These are phyloP conservation scores for Globisporangium nunn DNA, from an alignment of 352 stramenopile species.

Conservation along the genomic window DNA sequence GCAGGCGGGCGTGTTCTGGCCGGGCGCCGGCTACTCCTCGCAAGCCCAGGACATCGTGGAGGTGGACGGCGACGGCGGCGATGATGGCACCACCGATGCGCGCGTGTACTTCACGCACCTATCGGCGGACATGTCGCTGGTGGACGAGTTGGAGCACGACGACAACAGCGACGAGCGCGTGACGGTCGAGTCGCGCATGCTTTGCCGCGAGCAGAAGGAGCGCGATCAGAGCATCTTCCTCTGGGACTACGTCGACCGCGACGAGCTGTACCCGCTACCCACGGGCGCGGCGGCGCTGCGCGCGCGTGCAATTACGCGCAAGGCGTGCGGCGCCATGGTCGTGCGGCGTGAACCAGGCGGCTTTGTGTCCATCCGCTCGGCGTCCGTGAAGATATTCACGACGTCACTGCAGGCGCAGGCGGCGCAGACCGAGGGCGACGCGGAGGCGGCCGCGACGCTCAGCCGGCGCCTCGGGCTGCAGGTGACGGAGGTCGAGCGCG, in stretches of 20 bases:
- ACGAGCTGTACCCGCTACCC: slow-evolving; percentile 35
- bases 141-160: slow-evolving; percentile 14
- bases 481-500: slow-evolving; percentile 39
- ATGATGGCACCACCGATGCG: slow-evolving; percentile 4
- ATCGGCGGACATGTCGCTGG: slow-evolving; percentile 26
- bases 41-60: slow-evolving; percentile 26
- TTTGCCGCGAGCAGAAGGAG: slow-evolving; percentile 33
- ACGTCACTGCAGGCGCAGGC: slow-evolving; percentile 17
- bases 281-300: slow-evolving; percentile 6
- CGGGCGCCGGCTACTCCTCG: slow-evolving; percentile 29
- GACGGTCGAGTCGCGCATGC: slow-evolving; percentile 46
- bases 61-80: not conserved
- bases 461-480: slow-evolving; percentile 45
- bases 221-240: slow-evolving; percentile 32
- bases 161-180: slow-evolving; percentile 23
- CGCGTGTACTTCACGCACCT: slow-evolving; percentile 48
- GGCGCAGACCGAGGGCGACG: slow-evolving; percentile 8
- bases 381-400: slow-evolving; percentile 53
- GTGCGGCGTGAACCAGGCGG: slow-evolving; percentile 30
- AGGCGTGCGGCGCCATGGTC: slow-evolving; percentile 41
- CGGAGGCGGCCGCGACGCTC: slow-evolving; percentile 26
- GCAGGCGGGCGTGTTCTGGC: slow-evolving; percentile 50
- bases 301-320: slow-evolving; percentile 30
- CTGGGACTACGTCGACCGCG: slow-evolving; percentile 68
- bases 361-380: slow-evolving; percentile 50